Base-by-base conservation (phyloP, 306 rosid genomes). In the Glycine tomentella region DNA sequence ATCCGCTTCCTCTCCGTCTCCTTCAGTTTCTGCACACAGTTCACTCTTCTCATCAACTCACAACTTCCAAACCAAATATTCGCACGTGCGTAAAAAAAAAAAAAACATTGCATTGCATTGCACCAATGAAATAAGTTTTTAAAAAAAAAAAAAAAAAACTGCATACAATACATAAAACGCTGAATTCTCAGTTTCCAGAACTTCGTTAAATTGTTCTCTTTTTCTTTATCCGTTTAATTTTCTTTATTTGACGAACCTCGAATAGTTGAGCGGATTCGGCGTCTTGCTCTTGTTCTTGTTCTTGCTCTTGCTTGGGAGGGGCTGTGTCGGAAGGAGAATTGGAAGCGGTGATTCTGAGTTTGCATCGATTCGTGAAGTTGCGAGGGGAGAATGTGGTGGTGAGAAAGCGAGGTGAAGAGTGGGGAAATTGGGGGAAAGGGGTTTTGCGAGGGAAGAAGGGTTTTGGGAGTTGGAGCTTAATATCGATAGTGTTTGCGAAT, bases 1-100 rank as follows among this genome's bases (percentile, higher is more conserved):
- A 93, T 80, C 80, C 98, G 85, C 62, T 90, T 85, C 83, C 89
- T 87, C 81, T 95, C 99, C 0, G 80, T 88, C 62, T 91, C 96
- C 93, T 93, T 95, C 81, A 91, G 80, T 85, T 86, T 89, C 98
- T 95, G 87, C 75, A 81, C 72, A 85, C 76, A 78, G 66, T 52
- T 48, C 70, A 64, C 25, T 64, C 31, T 14, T 38, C 51, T 74
- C 74, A 74, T 40, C 16, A 84, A 71, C 33, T 55, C 55, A 74
- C 57, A 72, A 80, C 20, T 36, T 78, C 66, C 74, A 58, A 70
- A 48, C 3, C 0, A 34, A 81, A 14, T 9, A 66, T 12, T 6
- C 68, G 8, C 45, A 62, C 16, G 68, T 4, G 56, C 56, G 9
- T 42, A 3, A 17, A 58, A 13, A 36, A 25, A 25, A 2, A 1